phyloP scores from a whole-genome alignment of 2,329 filamentous ascomycete genomes.

The Alternaria incomplexa region DNA sequence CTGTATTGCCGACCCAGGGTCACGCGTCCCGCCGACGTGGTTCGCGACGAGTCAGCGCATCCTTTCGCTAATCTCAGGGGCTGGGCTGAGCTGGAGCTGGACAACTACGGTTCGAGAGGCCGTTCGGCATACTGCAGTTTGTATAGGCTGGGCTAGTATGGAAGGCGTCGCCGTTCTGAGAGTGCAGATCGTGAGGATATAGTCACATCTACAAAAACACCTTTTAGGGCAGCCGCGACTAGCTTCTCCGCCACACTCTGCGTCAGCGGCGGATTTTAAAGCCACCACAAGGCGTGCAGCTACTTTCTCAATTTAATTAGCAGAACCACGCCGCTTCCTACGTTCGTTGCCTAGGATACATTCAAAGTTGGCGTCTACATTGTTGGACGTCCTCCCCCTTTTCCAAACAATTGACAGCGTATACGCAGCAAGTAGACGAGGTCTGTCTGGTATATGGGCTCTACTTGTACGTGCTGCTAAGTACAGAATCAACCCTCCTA shows the following conservation, averaged over 20 bases:
- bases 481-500: background rate
- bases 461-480: background rate
- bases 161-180: background rate
- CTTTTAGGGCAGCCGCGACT: background rate
- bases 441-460: background rate
- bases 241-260: background rate
- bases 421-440: background rate
- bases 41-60: background rate
- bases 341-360: background rate
- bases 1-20: background rate
- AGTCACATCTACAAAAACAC: background rate
- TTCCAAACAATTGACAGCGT: background rate
- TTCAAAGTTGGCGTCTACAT: background rate
- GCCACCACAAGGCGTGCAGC: background rate
- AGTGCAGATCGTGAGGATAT: background rate
- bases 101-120: background rate
- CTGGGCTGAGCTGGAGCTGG: background rate
- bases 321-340: background rate
- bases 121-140: background rate
- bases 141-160: background rate
- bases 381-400: background rate
- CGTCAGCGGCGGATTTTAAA: background rate
- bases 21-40: background rate
- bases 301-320: background rate
- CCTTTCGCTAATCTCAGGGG: slow-evolving; percentile 16